Evolutionary conservation across 2,329 filamentous ascomycete genomes (phyloP), one percentile per base, ranked within the genome.

Genomic region (Pestalotiopsis sp.): DNA sequence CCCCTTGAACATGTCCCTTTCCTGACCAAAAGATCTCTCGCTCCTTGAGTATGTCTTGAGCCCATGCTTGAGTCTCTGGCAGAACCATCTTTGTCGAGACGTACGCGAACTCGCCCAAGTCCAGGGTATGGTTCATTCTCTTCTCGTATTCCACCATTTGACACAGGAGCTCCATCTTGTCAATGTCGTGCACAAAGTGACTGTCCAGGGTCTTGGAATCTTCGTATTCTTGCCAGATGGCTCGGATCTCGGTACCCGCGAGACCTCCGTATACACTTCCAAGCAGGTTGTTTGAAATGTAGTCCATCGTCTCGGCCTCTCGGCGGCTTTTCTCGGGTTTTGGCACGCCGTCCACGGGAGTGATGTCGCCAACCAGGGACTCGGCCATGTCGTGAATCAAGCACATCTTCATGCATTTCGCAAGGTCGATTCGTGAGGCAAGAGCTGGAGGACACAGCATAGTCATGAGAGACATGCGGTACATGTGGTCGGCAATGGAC

Each of bases 91-190:
- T 89, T 61, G 83, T 86, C 9, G 92, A 89, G 2, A 98, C 96
- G 77, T 92, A 91, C 0, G 90, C 88, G 74, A 99, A 98, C 83
- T 99, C 96, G 66, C 92, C 89, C 65, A 99, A 83, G 79, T 98
- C 94, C 52, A 94, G 80, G 71, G 83, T 81, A 36, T 89, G 89
- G 67, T 90, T 82, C 64, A 89, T 85, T 13, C 86, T 83, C 75
- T 92, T 91, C 87, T 99, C 96, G 77, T 99, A 99, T 81, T 99
- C 96, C 38, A 97, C 84, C 93, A 98, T 98, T 84, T 99, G 96
- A 77, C 97, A 83, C 70, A 99, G 82, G 72, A 99, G 84, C 83
- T 99, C 96, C 80, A 99, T 90, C 90, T 98, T 98, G 82, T 99
- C 96, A 69, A 99, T 89, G 79, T 99, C 96, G 79, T 99, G 96